Percentiles rank a stretch among this genome's conserved stretches.
These are phyloP conservation scores for Coemansia sp. DNA, from an alignment of 192 early-diverging fungal species.

Conservation along the genomic window DNA sequence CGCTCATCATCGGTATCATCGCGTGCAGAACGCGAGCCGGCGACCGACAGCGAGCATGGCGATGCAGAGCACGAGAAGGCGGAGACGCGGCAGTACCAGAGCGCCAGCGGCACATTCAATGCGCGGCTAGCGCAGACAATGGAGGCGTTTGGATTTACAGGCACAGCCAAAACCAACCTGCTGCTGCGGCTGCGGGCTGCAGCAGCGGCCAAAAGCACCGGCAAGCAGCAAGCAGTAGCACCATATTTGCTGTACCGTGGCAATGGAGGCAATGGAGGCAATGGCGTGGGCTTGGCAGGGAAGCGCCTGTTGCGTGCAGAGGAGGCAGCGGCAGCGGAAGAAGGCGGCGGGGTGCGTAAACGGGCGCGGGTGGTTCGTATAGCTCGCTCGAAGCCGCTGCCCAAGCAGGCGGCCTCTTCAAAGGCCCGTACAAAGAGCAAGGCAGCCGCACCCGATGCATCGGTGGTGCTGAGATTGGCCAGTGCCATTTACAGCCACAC, in stretches of 20 bases:
- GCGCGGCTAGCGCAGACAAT: slow-evolving; percentile 50
- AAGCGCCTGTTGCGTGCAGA: background rate
- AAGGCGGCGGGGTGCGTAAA: slow-evolving; percentile 22
- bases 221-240: slow-evolving; percentile 44
- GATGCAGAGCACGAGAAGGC: background rate
- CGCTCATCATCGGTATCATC: slow-evolving; percentile 21
- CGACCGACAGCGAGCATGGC: slow-evolving; percentile 4
- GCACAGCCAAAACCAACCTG: slow-evolving; percentile 40
- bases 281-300: background rate
- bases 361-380: slow-evolving; percentile 41
- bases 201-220: slow-evolving; percentile 46
- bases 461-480: slow-evolving; percentile 42
- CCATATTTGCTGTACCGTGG: slow-evolving; percentile 43
- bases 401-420: background rate
- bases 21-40: background rate
- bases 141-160: slow-evolving; percentile 52
- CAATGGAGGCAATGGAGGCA: background rate
- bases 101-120: slow-evolving; percentile 30
- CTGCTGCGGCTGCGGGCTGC: slow-evolving; percentile 48
- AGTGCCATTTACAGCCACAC: slow-evolving; percentile 54
- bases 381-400: slow-evolving; percentile 26
- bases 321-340: slow-evolving; percentile 6
- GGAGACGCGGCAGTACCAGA: slow-evolving; percentile 15
- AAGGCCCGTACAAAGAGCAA: slow-evolving; percentile 12
- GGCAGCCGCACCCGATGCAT: slow-evolving; percentile 21